These are phyloP conservation scores for Monosporascus ibericus DNA, from an alignment of 2,329 filamentous ascomycete genomes.

Conservation along the genomic window DNA sequence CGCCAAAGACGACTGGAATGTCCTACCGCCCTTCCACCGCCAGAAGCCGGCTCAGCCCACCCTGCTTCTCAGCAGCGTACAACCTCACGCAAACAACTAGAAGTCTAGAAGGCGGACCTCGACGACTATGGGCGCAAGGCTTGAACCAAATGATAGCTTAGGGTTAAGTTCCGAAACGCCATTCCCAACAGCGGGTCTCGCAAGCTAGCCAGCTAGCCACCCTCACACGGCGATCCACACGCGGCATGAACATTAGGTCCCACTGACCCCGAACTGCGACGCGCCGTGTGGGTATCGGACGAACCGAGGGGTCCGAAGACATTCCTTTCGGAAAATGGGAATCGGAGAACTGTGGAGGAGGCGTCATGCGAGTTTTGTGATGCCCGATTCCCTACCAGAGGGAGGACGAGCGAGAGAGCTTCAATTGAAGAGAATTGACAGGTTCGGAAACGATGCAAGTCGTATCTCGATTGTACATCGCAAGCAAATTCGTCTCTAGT, in stretches of 20 bases:
- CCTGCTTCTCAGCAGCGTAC: constrained; percentile 48
- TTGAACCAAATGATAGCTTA: constrained; percentile 72
- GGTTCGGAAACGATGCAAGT: constrained; percentile 10
- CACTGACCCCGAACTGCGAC: constrained; percentile 57
- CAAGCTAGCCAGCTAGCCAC: constrained; percentile 39
- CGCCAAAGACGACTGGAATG: constrained; percentile 52
- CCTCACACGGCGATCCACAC: constrained; percentile 36
- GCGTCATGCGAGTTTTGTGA: constrained; percentile 58
- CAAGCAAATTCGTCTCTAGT: constrained; percentile 22
- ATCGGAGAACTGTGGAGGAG: constrained; percentile 76
- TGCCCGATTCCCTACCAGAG: constrained; percentile 19
- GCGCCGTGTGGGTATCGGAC: constrained; percentile 35
- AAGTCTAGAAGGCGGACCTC: constrained; percentile 61
- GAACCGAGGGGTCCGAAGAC: constrained; percentile 43
- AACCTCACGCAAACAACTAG: constrained; percentile 23
- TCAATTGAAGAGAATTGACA: constrained; percentile 19
- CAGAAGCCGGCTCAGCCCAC: constrained; percentile 26
- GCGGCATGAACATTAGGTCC: constrained; percentile 44
- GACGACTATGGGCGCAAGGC: constrained; percentile 69
- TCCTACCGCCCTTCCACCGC: constrained; percentile 44
- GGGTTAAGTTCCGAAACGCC: constrained; percentile 90
- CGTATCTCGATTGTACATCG: constrained; percentile 28
- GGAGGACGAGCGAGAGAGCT: constrained; percentile 39
- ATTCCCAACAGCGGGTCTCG: constrained; percentile 41
- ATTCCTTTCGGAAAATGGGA: constrained; percentile 65